phyloP scores from a whole-genome alignment of 257 asterid genomes.

The Nicotiana paniculata region DNA sequence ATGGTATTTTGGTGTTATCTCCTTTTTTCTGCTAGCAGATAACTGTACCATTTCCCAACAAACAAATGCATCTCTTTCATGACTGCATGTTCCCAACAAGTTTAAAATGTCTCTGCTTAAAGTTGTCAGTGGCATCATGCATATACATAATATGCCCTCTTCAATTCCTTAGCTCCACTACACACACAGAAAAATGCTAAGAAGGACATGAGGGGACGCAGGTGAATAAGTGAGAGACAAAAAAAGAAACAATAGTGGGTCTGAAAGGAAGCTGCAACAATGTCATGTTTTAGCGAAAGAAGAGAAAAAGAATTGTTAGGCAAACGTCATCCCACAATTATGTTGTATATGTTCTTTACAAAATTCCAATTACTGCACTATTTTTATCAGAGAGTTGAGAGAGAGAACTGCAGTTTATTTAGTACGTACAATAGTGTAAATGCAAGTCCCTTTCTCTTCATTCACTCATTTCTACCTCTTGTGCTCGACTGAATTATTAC shows the following conservation, averaged over 20 bases:
- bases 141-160: slow-evolving; percentile 5
- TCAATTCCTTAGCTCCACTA: not conserved
- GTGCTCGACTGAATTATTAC: too few species aligned
- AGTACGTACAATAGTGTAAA: too few species aligned
- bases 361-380: too few species aligned
- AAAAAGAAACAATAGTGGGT: slow-evolving; percentile 24
- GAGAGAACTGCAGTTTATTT: too few species aligned
- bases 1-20: not conserved
- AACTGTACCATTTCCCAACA: not conserved
- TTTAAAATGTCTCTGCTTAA: slow-evolving; percentile 7
- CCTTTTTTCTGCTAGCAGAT: too few species aligned
- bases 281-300: slow-evolving; percentile 29
- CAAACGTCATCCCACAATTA: slow-evolving; percentile 14
- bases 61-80: not conserved
- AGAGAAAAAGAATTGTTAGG: not conserved
- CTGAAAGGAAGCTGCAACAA: slow-evolving; percentile 21
- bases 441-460: too few species aligned
- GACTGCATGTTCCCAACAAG: slow-evolving; percentile 63
- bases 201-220: too few species aligned
- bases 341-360: too few species aligned
- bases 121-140: slow-evolving; percentile 38
- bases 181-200: slow-evolving; percentile 9
- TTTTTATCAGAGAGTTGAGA: too few species aligned
- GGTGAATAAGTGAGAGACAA: slow-evolving; percentile 12
- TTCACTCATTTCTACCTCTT: too few species aligned